A percentile compares a stretch with the other conserved stretches of the same genome.
Evolutionary conservation across 2,329 filamentous ascomycete genomes (phyloP).

Genomic region (Aspergillus pseudoterreus): DNA sequence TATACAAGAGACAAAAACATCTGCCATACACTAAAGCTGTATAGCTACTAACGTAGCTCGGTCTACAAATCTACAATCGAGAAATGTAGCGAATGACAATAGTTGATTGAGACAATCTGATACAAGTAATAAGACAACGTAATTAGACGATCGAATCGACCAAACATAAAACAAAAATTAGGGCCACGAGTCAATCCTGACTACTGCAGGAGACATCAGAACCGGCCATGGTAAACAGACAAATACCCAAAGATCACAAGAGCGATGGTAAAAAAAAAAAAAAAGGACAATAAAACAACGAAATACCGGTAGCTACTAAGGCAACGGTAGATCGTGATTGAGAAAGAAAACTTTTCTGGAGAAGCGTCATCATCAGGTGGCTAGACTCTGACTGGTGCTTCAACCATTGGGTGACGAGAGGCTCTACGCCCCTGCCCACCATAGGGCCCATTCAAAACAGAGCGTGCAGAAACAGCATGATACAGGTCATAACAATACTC

Average conservation of each 20-base stretch:
- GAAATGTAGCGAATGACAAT: background rate
- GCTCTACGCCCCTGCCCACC: slow-evolving; percentile 36
- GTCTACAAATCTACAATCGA: background rate
- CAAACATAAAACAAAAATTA: slow-evolving; percentile 8
- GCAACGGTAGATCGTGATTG: slow-evolving; percentile 2
- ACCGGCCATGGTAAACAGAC: slow-evolving; percentile 31
- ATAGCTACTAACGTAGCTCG: background rate
- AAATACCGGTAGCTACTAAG: background rate
- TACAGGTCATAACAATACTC: slow-evolving; percentile 9
- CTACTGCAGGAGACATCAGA: slow-evolving; percentile 48
- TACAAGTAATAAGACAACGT: slow-evolving; percentile 6
- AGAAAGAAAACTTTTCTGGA: slow-evolving; percentile 27
- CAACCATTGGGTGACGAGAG: slow-evolving; percentile 23
- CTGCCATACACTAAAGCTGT: background rate
- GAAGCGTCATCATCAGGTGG: slow-evolving; percentile 16
- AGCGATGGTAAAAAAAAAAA: slow-evolving; percentile 6
- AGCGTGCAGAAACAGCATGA: slow-evolving; percentile 15
- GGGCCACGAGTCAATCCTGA: slow-evolving; percentile 50
- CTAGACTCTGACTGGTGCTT: slow-evolving; percentile 20
- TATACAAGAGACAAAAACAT: background rate
- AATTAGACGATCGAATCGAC: slow-evolving; percentile 4
- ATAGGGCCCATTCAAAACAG: slow-evolving; percentile 20
- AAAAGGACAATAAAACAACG: background rate
- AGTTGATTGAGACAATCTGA: slow-evolving; percentile 6
- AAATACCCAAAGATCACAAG: slow-evolving; percentile 9